Evolutionary conservation across 805 yeast genomes (phyloP), one percentile per base, ranked within the genome.

Genomic region (Cyberlindnera maritima): DNA sequence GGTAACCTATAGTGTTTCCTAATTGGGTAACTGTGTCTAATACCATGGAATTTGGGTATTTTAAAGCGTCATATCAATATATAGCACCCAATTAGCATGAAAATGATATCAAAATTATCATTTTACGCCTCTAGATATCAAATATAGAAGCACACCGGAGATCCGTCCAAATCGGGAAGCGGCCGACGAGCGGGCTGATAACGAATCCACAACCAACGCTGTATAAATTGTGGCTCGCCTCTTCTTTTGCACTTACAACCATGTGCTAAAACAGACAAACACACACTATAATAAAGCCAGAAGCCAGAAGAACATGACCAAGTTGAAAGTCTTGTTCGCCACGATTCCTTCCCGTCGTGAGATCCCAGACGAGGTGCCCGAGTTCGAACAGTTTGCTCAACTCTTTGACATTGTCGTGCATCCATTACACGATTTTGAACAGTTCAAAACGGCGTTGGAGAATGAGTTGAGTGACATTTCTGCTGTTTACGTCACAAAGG

Each of bases 401-500:
- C 61, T 66, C 32, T 76, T 75, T 46, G 63, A 69, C 1, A 63
- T 73, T 18, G 38, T 47, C 3, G 52, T 53, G 11, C 31, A 46
- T 35, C 52, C 50, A 9, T 18, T 48, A 1, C 47, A 39, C 12
- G 49, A 68, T 4, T 49, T 65, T 35, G 76, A 80, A 55, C 54
- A 59, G 25, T 54, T 81, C 26, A 61, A 76, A 8, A 61, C 77
- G 6, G 63, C 65, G 9, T 66, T 81, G 46, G 43, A 62, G 18
- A 58, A 63, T 2, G 64, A 64, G 35, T 63, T 67, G 43, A 55
- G 56, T 17, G 69, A 76, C 52, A 63, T 81, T 35, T 62, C 65
- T 18, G 86, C 79, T 15, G 68, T 81, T 19, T 80, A 80, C 68
- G 73, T 78, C 7, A 77, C 82, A 1, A 80, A 81, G 72, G 75